Base-by-base conservation (phyloP, 345 rosid species). In the Citrus cavaleriei region DNA sequence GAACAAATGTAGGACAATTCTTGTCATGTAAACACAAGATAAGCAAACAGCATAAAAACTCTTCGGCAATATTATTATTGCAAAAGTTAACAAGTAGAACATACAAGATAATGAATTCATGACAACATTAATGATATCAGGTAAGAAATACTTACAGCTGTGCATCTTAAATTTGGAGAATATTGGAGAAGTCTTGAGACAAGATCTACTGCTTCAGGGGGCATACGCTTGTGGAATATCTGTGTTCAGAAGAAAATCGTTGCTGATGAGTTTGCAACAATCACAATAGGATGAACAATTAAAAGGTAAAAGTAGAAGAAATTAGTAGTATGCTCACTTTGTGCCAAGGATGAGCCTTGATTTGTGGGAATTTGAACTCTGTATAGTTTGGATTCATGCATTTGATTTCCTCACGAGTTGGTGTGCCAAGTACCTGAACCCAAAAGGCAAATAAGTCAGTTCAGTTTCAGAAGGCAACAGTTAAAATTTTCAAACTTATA, bases 281-380 rank as follows among this genome's bases (percentile, higher is more conserved):
- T 9, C 34, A 40, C 7, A 24, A 12, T 55, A 55, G 10, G 22
- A 34, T 18, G 4, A 51, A 3, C 32, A 34, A 72, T 57, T 12
- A 34, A 72, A 13, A 42, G 16, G 51, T 42, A n/a, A 14, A 62
- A 72, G 35, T 12, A 24, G 22, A 51, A 30, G 55, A 46, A 25
- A 63, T 6, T 28, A 46, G 10, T 30, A 25, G 64, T 35, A 40
- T 7, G n/a, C 81, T 79, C 51, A 79, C 81, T 72, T 80, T 80
- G 78, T 80, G 82, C 82, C 82, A 80, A 27, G 82, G 82, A 40
- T 80, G 82, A 46, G 81, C 81, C 76, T 78, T 78, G 70, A 78
- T 78, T 49, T 78, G 81, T 7, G 81, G 81, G 35, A 80, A 80
- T 74, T 74, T 80, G 68, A 80, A 79, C 66, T 79, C 81, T 18